Base-by-base conservation (phyloP, 2,329 filamentous ascomycete genomes). In the Curvularia eragrostidis region DNA sequence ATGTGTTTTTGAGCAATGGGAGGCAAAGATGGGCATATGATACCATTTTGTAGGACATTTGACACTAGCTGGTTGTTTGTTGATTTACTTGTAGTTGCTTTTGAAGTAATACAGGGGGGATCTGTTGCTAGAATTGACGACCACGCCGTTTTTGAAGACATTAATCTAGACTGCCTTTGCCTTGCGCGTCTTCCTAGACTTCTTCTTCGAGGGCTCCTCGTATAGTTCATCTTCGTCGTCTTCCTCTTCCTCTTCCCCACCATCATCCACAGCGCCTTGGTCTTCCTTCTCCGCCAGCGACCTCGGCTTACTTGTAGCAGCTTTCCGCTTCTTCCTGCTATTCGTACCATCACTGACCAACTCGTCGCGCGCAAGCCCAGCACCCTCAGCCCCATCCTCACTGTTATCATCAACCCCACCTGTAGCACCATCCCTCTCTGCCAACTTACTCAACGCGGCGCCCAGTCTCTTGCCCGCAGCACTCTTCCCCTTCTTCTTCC, bases 401-500 rank as follows among this genome's bases (percentile, higher is more conserved):
- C 68, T 66, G 28, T 61, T 58, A 34, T 64, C 64, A n/a, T 49
- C 62, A 12, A 39, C 65, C 46, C 56, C 66, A 44, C 67, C 66
- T 39, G 64, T 70, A 23, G 64, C 68, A 7, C 65, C 69, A 49
- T 69, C 70, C 52, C 67, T 66, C 58, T 71, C 67, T 41, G 72
- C 70, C 48, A 76, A 41, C 41, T 60, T 66, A 41, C 59, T 65
- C 66, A 76, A 67, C 18, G 72, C 73, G 58, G 69, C 71, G 41
- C 73, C 74, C 42, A 77, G 52, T 26, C 74, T 70, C 62, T 74
- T 75, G 12, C 74, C 72, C 8, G 69, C 66, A 0, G 62, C 72
- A 2, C 58, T 61, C 30, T 67, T 73, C 2, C 73, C 73, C 59
- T 67, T 72, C 59, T 65, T 69, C 62, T 67, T 68, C 46, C 73